Evolutionary conservation across 1,139 yeast genomes (phyloP), one percentile per base, ranked within the genome.

Genomic region (Blastobotrys buckinghamii): DNA sequence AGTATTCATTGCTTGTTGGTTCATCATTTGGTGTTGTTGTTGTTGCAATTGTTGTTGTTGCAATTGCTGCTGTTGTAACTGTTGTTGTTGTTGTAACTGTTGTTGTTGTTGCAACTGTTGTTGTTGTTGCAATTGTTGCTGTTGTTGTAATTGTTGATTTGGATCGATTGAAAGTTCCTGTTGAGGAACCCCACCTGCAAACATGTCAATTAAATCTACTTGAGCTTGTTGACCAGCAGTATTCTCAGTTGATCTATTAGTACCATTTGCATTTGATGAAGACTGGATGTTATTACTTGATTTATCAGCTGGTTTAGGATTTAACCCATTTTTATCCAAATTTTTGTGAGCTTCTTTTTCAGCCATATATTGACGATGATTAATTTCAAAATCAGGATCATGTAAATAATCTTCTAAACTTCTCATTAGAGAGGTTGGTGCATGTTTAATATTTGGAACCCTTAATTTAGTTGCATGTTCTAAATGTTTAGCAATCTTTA

Each of bases 371-470:
- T 86, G 95, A 53, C 81, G 72, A 65, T 95, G 78, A 63, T 87
- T 88, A 9, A 71, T 69, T 60, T 87, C 96, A 65, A 86, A 87
- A 60, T 83, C 84, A n/a, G 87, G 87, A 64, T 85, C 96, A 61
- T 82, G 77, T 59, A 92, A 71, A 65, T 92, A 94, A 58, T 90
- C 97, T 62, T 88, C 95, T 50, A 92, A 75, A 13, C 95, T 84
- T 38, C 82, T 76, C 8, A 96, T 85, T 59, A 92, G 75, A 26
- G 96, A 94, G 1, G 97, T 90, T 13, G 97, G 97, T 0, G 97
- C 97, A 67, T 92, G 98, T 65, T 88, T 88, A 53, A 92, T 90
- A 13, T 96, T 90, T 26, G 98, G 98, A 29, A 92, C 96, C 62
- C 85, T 89, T 53, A 92, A 72, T 59, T 89, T 89, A 0, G 97